Evolutionary conservation across 2,329 filamentous ascomycete genomes (phyloP).

Genomic region (Blumeriella jaapii): DNA sequence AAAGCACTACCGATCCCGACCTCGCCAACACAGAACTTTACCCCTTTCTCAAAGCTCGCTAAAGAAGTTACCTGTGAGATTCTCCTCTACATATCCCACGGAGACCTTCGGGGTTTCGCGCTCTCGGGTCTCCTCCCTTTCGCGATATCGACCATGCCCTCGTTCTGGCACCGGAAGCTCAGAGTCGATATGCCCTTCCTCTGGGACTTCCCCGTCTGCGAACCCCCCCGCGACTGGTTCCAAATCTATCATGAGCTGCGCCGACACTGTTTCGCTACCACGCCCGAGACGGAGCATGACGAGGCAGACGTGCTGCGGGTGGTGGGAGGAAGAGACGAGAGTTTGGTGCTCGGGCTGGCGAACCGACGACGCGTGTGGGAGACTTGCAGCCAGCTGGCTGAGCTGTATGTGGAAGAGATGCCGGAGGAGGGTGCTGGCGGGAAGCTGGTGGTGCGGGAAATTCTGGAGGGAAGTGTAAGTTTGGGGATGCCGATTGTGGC

Average conservation of each 20-base stretch:
- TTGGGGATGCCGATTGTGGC: conserved; percentile 9
- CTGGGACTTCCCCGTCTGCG: conserved; percentile 8
- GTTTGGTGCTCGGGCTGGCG: background rate
- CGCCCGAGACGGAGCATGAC: background rate
- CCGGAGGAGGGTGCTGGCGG: background rate
- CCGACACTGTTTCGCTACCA: conserved; percentile 10
- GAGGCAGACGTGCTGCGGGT: background rate
- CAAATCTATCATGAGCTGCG: conserved; percentile 7
- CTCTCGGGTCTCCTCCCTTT: conserved; percentile 7
- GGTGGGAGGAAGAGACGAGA: background rate
- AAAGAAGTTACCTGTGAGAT: conserved; percentile 10
- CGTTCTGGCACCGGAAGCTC: conserved; percentile 13
- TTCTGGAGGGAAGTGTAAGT: conserved; percentile 3
- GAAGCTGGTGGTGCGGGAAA: background rate
- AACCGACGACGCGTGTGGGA: conserved; percentile 2
- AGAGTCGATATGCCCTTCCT: conserved; percentile 11
- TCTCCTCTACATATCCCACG: conserved; percentile 9
- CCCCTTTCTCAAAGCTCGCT: conserved; percentile 5
- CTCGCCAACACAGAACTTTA: background rate
- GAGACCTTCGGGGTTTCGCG: conserved; percentile 3
- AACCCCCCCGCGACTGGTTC: conserved; percentile 9
- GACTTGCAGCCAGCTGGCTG: background rate
- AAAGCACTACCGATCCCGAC: background rate
- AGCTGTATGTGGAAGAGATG: background rate
- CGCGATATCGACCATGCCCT: conserved; percentile 1